Evolutionary conservation across 805 yeast genomes (phyloP).

Genomic region (Metschnikowia corniflorae): DNA sequence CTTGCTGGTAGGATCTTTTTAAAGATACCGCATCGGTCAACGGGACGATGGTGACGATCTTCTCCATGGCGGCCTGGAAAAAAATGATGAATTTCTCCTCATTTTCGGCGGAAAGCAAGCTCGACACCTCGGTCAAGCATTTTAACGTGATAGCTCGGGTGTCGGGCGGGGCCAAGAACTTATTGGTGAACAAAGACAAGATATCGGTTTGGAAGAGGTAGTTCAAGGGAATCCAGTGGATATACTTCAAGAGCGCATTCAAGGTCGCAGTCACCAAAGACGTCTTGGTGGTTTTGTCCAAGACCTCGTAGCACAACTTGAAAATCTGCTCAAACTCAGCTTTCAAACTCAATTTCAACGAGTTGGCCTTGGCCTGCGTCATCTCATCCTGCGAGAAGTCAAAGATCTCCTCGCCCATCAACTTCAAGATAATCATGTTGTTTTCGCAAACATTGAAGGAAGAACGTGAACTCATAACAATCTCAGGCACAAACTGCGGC

Average conservation of each 20-base stretch:
- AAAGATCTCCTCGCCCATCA: constrained; percentile 92
- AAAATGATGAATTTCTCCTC: constrained; percentile 58
- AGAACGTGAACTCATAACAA: constrained; percentile 77
- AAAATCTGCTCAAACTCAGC: constrained; percentile 92
- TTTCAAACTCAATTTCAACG: constrained; percentile 77
- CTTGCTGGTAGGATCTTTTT: constrained; percentile 65
- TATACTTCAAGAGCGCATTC: constrained; percentile 74
- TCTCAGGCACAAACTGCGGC: constrained; percentile 95
- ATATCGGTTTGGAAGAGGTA: constrained; percentile 87
- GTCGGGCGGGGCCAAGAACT: constrained; percentile 73
- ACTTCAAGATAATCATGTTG: constrained; percentile 87
- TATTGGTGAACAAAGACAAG: constrained; percentile 64
- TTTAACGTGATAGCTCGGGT: constrained; percentile 83
- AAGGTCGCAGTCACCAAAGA: constrained; percentile 82
- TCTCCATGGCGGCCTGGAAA: constrained; percentile 72
- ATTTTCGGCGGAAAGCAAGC: constrained; percentile 52
- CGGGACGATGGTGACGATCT: constrained; percentile 68
- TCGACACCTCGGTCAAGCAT: constrained; percentile 88
- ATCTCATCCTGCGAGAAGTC: constrained; percentile 93
- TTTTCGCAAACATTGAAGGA: constrained; percentile 95
- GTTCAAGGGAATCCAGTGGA: constrained; percentile 92
- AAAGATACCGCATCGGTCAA: constrained; percentile 56
- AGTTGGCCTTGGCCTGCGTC: constrained; percentile 91
- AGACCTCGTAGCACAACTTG: constrained; percentile 87
- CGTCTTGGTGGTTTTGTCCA: constrained; percentile 84